Evolutionary conservation across 192 early-diverging fungal species (phyloP), one percentile per base, ranked within the genome.

Genomic region (Backusella circina): DNA sequence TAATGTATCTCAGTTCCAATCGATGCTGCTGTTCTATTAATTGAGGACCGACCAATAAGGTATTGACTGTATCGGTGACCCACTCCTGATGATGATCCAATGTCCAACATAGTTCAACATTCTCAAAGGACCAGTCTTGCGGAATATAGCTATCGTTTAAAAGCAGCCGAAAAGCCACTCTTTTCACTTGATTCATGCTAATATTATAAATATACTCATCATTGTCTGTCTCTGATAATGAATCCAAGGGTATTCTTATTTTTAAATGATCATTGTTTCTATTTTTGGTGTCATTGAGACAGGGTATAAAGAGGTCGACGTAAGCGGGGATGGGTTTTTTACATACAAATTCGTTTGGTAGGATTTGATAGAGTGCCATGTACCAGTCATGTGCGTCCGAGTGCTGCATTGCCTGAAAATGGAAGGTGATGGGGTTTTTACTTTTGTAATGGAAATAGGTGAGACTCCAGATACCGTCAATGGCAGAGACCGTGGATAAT

Each of bases 11-110:
- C 35, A 68, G 23, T 36, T 68, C 67, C 12, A 68, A 36, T 68
- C 35, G 32, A 68, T 68, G 67, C 0, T 68, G 33, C n/a, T 68
- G 67, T 26, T 68, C 67, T 37, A 68, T 37, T 23, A 68, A 68
- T 68, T 68, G 33, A 12, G 67, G 67, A 23, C 67, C 67, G 12
- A 68, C 32, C 18, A 68, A 68, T 35, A 38, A 38, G 33, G 67
- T 37, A 38, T 68, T 36, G 21, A 13, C 23, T 61, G 23, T 61
- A 21, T 68, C 36, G 12, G 67, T 68, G 3, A 68, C 67, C 67
- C 67, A 68, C 10, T 68, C 67, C 32, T 37, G n/a, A 33, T 68
- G 67, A 38, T 37, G 33, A 36, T 36, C 67, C 67, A 35, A 38
- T 4, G 32, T 38, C 67, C 67, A 68, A 38, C 67, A 68, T 3